Evolutionary conservation across 2,329 filamentous ascomycete species (phyloP), one percentile per base, ranked within the genome.

Genomic region (Lasiodiplodia theobromae): DNA sequence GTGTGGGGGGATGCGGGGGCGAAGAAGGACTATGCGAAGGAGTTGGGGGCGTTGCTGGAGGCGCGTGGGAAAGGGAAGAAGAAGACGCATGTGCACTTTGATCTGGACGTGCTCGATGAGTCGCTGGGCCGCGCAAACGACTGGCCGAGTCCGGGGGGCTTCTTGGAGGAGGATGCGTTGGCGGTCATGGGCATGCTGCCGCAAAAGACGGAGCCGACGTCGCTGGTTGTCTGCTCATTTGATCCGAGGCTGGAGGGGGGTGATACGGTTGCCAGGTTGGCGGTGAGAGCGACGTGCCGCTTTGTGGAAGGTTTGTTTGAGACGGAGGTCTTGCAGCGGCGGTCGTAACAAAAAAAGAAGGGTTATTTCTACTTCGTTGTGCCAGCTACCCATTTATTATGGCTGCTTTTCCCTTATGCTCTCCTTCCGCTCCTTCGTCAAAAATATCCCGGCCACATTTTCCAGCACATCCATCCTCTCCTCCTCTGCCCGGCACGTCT

Each of bases 381-480:
- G 31, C 31, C 1, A 31, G 1, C 31, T 34, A 34, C 31, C 1
- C 31, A 8, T 34, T 34, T 34, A 34, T 34, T 7, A 10, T 7
- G 31, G 8, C 31, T 2, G 31, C 31, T 1, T 34, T 34, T 34
- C 31, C 31, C 31, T 34, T 10, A 34, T 10, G 10, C 31, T 7
- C 31, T 2, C 8, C 31, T 34, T 34, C 31, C 8, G 7, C 31
- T 34, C 31, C 31, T 10, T 34, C 31, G 31, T 77, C 23, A 84
- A 70, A 21, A 68, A 73, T n/a, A 85, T 80, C 3, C 75, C 75
- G 70, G 84, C 82, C 68, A 77, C 77, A 37, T 79, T 75, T 60
- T 75, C 74, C 65, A 84, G 69, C 7, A 75, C 81, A 38, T 72
- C 51, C 3, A 82, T 21, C 37, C 80, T 77, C 52, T 82, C 78